These are phyloP conservation scores for Nadsonia fulvescens DNA, from an alignment of 805 yeast species.

Conservation along the genomic window DNA sequence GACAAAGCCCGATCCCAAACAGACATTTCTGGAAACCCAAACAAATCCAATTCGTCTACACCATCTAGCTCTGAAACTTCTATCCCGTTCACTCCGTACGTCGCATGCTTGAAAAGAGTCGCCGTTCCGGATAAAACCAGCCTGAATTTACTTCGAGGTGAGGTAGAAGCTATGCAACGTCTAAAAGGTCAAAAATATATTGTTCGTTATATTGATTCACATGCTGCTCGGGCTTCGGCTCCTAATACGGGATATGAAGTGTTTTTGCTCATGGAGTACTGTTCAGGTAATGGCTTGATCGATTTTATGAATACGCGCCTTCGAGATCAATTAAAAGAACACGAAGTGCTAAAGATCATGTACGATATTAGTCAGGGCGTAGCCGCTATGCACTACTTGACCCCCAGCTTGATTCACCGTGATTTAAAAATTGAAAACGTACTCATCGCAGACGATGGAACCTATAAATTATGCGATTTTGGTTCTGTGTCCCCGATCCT, in stretches of 20 bases:
- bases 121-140: conserved; percentile 81
- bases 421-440: conserved; percentile 93
- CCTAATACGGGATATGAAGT: conserved; percentile 54
- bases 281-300: conserved; percentile 65
- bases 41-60: conserved; percentile 32
- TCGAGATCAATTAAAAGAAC: conserved; percentile 56
- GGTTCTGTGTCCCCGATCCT: conserved; percentile 68
- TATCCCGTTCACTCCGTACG: too few species aligned
- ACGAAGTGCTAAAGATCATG: conserved; percentile 70
- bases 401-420: conserved; percentile 63
- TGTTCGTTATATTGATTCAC: conserved; percentile 86
- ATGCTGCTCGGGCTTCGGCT: conserved; percentile 54
- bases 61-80: too few species aligned
- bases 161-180: conserved; percentile 93
- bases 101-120: conserved; percentile 85
- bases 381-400: conserved; percentile 62
- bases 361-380: conserved; percentile 64
- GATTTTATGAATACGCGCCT: conserved; percentile 83
- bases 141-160: conserved; percentile 70
- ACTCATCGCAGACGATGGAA: conserved; percentile 44
- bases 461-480: conserved; percentile 80
- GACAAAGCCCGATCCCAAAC: too few species aligned
- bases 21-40: conserved; percentile 46
- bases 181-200: conserved; percentile 60
- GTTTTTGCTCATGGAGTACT: conserved; percentile 77